Base-by-base conservation (phyloP, 2,329 filamentous ascomycete genomes). In the Parastagonospora avenae region DNA sequence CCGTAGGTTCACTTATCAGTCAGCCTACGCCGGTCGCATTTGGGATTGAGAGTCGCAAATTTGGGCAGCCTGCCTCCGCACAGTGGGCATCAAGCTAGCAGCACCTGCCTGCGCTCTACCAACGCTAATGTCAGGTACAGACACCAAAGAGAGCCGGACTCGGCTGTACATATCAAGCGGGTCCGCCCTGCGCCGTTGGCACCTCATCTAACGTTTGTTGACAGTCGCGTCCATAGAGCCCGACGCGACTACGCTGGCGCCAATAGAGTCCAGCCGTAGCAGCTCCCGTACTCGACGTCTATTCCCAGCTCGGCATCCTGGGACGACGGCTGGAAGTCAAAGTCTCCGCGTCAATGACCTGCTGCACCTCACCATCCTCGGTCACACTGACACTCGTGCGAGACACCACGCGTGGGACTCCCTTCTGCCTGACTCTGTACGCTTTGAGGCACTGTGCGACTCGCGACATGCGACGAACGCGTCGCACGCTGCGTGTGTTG, bases 51-150 rank as follows among this genome's bases (percentile, higher is more conserved):
- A n/a, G n/a, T n/a, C n/a, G n/a, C n/a, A 24, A 24, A 24, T 24
- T 5, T 5, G 3, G 19, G 5, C 5, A 24, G 19, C 19, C 5
- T 24, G 19, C 19, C 19, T 24, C 19, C 5, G 19, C 19, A 24
- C 19, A 24, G 19, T 24, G 19, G 19, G 19, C 19, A 24, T 24
- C 19, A 24, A 24, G 19, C 19, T 24, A 24, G 19, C 19, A 24
- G 19, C 19, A 24, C 3, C 19, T 24, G 19, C 19, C 19, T 24
- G 19, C 19, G 19, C 19, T 24, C 35, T 4, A 37, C 7, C 6
- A 16, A 37, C 28, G 29, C 47, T 50, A 45, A 50, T 50, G 47
- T 36, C 42, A 50, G 47, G 47, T 50, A 50, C 47, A 12, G 33
- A 37, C 33, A 29, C 16, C 41, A 37, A n/a, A 15, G 33, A 36